Percentiles rank a stretch among this genome's conserved stretches.
Evolutionary conservation across 352 stramenopile species (phyloP).

Genomic region (Pythium biforme): DNA sequence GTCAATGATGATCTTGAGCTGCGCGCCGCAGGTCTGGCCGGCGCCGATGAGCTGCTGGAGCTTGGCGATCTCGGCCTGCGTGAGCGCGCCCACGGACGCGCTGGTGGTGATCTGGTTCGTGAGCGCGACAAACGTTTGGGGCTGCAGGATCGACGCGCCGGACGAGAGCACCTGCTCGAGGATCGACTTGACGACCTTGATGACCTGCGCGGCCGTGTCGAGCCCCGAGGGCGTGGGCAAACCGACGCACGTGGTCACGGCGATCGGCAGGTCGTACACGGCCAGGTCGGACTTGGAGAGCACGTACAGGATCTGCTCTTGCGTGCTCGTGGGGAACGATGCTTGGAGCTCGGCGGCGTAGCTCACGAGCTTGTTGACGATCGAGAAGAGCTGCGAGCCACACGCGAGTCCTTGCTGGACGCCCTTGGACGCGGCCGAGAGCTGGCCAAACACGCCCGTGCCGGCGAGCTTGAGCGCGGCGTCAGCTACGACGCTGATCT

Average conservation of each 20-base stretch:
- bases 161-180: constrained; percentile 15
- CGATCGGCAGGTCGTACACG: constrained; percentile 44
- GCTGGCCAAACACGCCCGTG: constrained; percentile 49
- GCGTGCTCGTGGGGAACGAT: constrained; percentile 15
- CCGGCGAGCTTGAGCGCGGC: constrained; percentile 53
- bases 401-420: constrained; percentile 50
- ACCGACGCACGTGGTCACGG: constrained; percentile 42
- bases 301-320: constrained; percentile 38
- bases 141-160: constrained; percentile 1
- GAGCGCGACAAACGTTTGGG: constrained; percentile 16
- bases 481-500: constrained; percentile 46
- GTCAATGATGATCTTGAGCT: constrained; percentile 27
- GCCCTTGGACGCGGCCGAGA: constrained; percentile 38
- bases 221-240: constrained; percentile 25
- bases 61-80: constrained; percentile 7
- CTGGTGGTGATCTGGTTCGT: constrained; percentile 2
- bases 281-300: constrained; percentile 49
- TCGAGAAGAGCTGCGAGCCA: constrained; percentile 44
- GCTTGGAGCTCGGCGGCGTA: constrained; percentile 16
- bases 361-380: constrained; percentile 39
- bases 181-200: constrained; percentile 34
- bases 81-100: background rate
- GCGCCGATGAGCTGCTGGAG: constrained; percentile 19
- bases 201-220: constrained; percentile 25
- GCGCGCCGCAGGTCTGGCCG: constrained; percentile 19